Evolutionary conservation across 2,329 filamentous ascomycete genomes (phyloP).

Genomic region (Chrysoporthe austroafricana): DNA sequence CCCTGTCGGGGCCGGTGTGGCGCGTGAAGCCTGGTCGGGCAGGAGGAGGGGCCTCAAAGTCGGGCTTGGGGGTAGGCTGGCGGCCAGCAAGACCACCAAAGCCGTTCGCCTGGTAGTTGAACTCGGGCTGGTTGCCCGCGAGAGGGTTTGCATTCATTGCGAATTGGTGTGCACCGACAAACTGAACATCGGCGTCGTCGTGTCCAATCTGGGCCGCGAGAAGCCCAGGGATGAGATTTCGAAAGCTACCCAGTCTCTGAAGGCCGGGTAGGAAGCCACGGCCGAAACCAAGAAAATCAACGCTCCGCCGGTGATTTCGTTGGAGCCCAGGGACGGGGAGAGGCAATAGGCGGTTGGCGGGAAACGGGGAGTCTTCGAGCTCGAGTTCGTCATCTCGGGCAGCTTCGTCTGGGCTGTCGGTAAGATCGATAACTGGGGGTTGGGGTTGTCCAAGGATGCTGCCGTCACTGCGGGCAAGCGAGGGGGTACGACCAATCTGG

Average conservation of each 20-base stretch:
- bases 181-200: slow-evolving; percentile 37
- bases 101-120: slow-evolving; percentile 41
- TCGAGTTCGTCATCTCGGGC: slow-evolving; percentile 5
- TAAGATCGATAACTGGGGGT: slow-evolving; percentile 55
- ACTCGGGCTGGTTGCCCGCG: slow-evolving; percentile 36
- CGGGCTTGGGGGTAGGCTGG: slow-evolving; percentile 46
- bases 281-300: slow-evolving; percentile 8
- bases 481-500: slow-evolving; percentile 45
- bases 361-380: slow-evolving; percentile 15
- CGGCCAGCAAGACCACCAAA: slow-evolving; percentile 32
- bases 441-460: slow-evolving; percentile 41
- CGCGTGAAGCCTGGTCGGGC: slow-evolving; percentile 80
- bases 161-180: slow-evolving; percentile 29
- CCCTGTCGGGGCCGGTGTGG: slow-evolving; percentile 35
- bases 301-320: slow-evolving; percentile 10
- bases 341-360: slow-evolving; percentile 22
- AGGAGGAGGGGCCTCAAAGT: slow-evolving; percentile 65
- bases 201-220: slow-evolving; percentile 12
- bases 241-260: neutral
- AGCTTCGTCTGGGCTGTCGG: slow-evolving; percentile 47
- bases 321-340: slow-evolving; percentile 14
- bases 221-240: slow-evolving; percentile 17
- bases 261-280: neutral
- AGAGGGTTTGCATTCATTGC: slow-evolving; percentile 35
- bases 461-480: slow-evolving; percentile 49